Base-by-base conservation (phyloP, 2,329 filamentous ascomycete species). In the Colletotrichum sp. region DNA sequence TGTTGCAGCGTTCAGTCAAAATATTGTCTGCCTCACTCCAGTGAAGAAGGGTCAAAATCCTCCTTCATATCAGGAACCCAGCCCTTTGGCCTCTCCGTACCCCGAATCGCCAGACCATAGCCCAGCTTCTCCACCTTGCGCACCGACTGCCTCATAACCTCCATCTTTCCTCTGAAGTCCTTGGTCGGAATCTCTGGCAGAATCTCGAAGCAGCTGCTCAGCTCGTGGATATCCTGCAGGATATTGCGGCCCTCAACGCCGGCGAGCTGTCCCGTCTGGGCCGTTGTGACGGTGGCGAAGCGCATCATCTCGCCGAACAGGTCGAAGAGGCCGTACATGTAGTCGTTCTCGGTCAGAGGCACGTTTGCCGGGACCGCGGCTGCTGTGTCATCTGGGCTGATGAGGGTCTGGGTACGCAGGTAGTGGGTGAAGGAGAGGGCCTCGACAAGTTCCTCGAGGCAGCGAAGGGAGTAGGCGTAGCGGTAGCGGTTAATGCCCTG, bases 241-340 rank as follows among this genome's bases (percentile, higher is more conserved):
- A 99, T 94, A 8, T 92, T 92, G 52, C 92, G 85, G 16, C 76
- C 52, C 79, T 64, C 67, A 71, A 76, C 72, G 34, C 86, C 86
- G 6, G 87, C 88, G 77, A 89, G 84, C 79, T 84, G 86, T 16
- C 94, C 94, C 9, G 88, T 93, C 7, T 96, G 94, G 1, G 96
- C 96, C 83, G 98, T 94, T 30, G 93, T 92, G 8, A 96, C 96
- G 67, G 98, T 97, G 0, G 95, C 96, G 85, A 98, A 99, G 34
- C 96, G 92, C 97, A 99, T 99, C 88, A 99, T 89, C 87, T 99
- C 97, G 52, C 97, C 97, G 2, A 96, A 96, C 79, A 99, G 91
- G 84, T 99, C 97, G 82, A 98, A 98, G 4, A 99, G 86, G 11
- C 96, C 97, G 78, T 97, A 93, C 74, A 98, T 86, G 83, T 98